These are phyloP conservation scores for Pseudocercospora eumusae DNA, from an alignment of 2,329 filamentous ascomycete species.

Conservation along the genomic window DNA sequence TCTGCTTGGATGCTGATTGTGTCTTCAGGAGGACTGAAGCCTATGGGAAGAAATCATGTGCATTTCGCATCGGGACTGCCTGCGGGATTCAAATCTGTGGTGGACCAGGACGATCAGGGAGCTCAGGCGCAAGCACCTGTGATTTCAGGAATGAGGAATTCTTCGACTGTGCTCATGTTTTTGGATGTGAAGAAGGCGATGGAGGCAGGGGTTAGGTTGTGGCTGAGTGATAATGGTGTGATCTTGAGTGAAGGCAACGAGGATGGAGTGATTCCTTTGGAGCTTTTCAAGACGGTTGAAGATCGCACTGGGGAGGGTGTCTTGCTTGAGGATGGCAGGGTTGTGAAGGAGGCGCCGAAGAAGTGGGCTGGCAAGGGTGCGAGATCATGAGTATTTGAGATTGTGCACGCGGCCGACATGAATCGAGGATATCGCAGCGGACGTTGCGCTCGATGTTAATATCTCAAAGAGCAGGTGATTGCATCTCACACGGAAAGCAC, in stretches of 20 bases:
- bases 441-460: neutral
- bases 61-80: slow-evolving; percentile 82
- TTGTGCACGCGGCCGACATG: neutral
- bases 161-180: slow-evolving; percentile 68
- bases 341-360: slow-evolving; percentile 66
- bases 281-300: slow-evolving; percentile 72
- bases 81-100: slow-evolving; percentile 45
- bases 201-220: slow-evolving; percentile 67
- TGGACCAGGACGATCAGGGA: slow-evolving; percentile 23
- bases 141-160: slow-evolving; percentile 51
- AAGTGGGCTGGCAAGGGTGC: slow-evolving; percentile 48
- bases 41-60: slow-evolving; percentile 84
- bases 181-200: slow-evolving; percentile 75
- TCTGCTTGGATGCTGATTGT: slow-evolving; percentile 75
- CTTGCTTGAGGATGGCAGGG: slow-evolving; percentile 70
- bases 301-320: slow-evolving; percentile 62
- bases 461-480: neutral
- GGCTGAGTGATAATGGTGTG: slow-evolving; percentile 51
- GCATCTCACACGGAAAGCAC: neutral
- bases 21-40: slow-evolving; percentile 71
- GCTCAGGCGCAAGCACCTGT: slow-evolving; percentile 59
- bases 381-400: slow-evolving; percentile 36
- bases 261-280: slow-evolving; percentile 63
- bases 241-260: slow-evolving; percentile 53
- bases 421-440: neutral